phyloP scores from a whole-genome alignment of 176 grass and related monocot genomes.

The Aechmea fasciata region DNA sequence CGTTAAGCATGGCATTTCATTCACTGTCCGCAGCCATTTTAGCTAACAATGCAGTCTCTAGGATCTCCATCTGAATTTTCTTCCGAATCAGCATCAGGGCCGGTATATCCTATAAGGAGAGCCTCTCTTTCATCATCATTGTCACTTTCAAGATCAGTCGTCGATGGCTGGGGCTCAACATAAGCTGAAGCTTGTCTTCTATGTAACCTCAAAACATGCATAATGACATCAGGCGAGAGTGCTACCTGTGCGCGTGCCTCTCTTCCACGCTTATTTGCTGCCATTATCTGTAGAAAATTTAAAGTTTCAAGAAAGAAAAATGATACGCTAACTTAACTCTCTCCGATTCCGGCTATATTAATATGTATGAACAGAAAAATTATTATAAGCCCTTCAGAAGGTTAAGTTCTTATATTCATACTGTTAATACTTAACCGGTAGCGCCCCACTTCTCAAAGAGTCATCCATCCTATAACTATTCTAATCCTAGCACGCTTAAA shows the following conservation, averaged over 20 bases:
- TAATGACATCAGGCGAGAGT: slow-evolving; percentile 47
- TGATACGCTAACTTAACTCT: neutral
- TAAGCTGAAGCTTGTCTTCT: slow-evolving; percentile 29
- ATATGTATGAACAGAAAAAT: too few species aligned
- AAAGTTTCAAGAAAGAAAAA: neutral
- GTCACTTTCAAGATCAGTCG: slow-evolving; percentile 22
- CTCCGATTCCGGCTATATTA: too few species aligned
- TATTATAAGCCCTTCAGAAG: too few species aligned
- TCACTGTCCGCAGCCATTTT: neutral
- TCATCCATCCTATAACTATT: too few species aligned
- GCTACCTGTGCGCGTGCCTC: slow-evolving; percentile 29
- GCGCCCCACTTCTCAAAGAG: too few species aligned
- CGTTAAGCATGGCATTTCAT: too few species aligned
- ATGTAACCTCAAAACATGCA: slow-evolving; percentile 67
- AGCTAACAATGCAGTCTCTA: slow-evolving; percentile 45
- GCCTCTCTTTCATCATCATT: slow-evolving; percentile 31
- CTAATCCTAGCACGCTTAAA: too few species aligned
- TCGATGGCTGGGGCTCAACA: slow-evolving; percentile 25
- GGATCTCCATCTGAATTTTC: slow-evolving; percentile 38
- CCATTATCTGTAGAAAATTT: slow-evolving; percentile 40
- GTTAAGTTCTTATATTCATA: too few species aligned
- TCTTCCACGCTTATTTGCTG: slow-evolving; percentile 43
- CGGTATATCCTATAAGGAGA: slow-evolving; percentile 35
- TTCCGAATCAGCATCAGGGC: slow-evolving; percentile 17
- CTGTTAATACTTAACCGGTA: too few species aligned